Conservation (phyloP, 179 eudicot genomes). For the Camellia oleifera region DNA sequence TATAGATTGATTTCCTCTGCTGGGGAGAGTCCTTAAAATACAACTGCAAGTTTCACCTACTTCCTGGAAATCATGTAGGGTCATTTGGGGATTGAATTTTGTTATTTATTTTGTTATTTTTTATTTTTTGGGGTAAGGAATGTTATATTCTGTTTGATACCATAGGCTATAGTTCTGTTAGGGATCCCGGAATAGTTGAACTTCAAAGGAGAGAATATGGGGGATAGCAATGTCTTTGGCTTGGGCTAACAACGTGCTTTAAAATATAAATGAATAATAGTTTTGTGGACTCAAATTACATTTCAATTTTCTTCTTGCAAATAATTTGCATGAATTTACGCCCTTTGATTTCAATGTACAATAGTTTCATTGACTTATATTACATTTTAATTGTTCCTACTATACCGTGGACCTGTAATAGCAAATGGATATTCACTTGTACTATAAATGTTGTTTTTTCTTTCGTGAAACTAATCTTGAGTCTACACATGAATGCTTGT, state of each 20-base stretch:
- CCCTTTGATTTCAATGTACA: background rate
- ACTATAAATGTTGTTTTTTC: background rate
- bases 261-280: too few relatives aligned
- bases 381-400: background rate
- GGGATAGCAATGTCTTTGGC: background rate
- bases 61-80: background rate
- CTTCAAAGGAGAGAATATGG: too few relatives aligned
- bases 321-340: too few relatives aligned
- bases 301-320: too few relatives aligned
- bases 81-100: background rate
- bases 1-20: background rate
- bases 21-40: background rate
- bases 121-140: too few relatives aligned
- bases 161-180: background rate
- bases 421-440: background rate
- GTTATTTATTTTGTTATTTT: background rate
- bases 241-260: background rate
- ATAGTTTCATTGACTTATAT: background rate
- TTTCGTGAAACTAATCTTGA: background rate
- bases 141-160: background rate
- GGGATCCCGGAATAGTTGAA: background rate
- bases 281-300: too few relatives aligned
- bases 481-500: constrained; percentile 6
- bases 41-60: background rate
- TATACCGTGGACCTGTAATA: background rate